A percentile compares a stretch with the other conserved stretches of the same genome.
These are phyloP conservation scores for Cyclocybe cylindracea DNA, from an alignment of 768 basidiomycete genomes.

Conservation along the genomic window DNA sequence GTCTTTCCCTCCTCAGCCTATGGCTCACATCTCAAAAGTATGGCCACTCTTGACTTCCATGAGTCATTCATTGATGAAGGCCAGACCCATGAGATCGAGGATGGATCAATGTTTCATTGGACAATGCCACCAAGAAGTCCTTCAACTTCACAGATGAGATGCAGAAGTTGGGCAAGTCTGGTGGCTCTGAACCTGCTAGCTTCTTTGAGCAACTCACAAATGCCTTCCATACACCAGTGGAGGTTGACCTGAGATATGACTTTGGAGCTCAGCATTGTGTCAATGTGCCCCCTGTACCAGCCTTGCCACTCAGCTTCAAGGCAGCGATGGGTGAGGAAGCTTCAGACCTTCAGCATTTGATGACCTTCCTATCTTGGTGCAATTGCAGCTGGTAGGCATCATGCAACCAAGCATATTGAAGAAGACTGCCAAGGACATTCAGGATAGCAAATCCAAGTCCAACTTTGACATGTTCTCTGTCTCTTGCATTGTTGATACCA, in stretches of 20 bases:
- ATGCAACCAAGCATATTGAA: conserved; percentile 28
- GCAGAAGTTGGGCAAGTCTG: conserved; percentile 66
- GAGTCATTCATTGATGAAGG: conserved; percentile 30
- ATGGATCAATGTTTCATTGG: conserved; percentile 41
- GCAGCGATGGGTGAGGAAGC: background rate
- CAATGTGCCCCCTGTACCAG: conserved; percentile 54
- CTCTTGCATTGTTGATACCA: conserved; percentile 33
- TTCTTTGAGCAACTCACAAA: conserved; percentile 83
- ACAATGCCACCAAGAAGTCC: conserved; percentile 73
- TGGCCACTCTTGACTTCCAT: conserved; percentile 3
- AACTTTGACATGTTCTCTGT: conserved; percentile 24
- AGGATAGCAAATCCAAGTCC: conserved; percentile 13
- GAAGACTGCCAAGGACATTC: conserved; percentile 9
- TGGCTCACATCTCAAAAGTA: background rate
- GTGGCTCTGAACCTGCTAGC: conserved; percentile 66
- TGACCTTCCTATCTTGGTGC: background rate
- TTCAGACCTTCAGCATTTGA: conserved; percentile 4
- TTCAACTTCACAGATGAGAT: conserved; percentile 87
- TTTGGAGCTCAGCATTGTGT: conserved; percentile 39
- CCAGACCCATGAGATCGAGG: conserved; percentile 32
- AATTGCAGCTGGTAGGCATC: conserved; percentile 25
- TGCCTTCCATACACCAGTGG: conserved; percentile 77
- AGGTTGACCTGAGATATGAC: conserved; percentile 56
- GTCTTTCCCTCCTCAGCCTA: background rate
- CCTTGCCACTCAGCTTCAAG: conserved; percentile 35